Evolutionary conservation across 169 alveolate genomes (phyloP), one percentile per base, ranked within the genome.

Genomic region (Plasmodium gonderi): DNA sequence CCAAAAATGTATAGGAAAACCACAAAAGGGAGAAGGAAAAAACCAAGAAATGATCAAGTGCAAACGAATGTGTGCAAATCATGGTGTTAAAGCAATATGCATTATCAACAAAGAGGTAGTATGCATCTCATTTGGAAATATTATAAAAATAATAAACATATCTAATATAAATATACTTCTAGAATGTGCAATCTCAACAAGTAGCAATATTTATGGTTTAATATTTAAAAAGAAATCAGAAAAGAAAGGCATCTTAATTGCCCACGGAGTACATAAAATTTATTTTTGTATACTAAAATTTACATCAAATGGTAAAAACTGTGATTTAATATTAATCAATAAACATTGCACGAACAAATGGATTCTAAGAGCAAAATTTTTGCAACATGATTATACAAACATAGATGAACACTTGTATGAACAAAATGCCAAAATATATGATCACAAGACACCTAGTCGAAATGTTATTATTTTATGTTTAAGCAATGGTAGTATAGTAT

Each of bases 261-360:
- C 90, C n/a, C 89, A 87, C 38, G 87, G 93, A 7, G 93, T 87
- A 45, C 93, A 87, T 67, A 87, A 87, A 76, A 87, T 87, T 38
- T 87, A 87, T 64, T 51, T 65, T 36, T 87, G 45, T 42, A 38
- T 1, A 31, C 33, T 87, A 76, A 11, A 54, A 14, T 44, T 87
- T 11, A 1, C 9, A 17, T n/a, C 33, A 29, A 31, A 14, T n/a
- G 40, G 33, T 38, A 42, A 87, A 2, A 76, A 44, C 23, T 49
- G 87, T 11, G 1, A 6, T 17, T 23, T 87, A 38, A 75, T 68
- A 64, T 26, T 87, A 36, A 1, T 87, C 14, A 51, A 14, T 36
- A 87, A 87, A 44, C 68, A 75, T 29, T 87, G 93, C 36, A 33
- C 80, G 5, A 87, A 87, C 38, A 87, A 87, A 76, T 87, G 93